These are phyloP conservation scores for Drechmeria coniospora DNA, from an alignment of 2,329 filamentous ascomycete genomes.

Conservation along the genomic window DNA sequence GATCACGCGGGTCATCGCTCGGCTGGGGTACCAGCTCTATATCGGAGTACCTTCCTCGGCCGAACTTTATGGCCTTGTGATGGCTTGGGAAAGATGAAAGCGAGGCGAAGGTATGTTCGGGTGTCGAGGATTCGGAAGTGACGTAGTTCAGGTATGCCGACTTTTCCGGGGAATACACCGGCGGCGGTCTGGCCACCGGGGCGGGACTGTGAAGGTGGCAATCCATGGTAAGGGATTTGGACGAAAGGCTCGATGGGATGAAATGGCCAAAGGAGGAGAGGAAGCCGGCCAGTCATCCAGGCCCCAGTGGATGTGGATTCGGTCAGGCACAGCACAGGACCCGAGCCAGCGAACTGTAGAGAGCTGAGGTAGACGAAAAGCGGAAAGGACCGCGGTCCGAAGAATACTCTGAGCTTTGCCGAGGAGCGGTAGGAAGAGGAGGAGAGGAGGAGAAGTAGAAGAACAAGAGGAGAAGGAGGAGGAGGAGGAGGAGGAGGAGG, in stretches of 20 bases:
- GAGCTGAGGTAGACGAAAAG: neutral
- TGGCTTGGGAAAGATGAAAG: slow-evolving; percentile 5
- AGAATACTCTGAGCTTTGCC: too few relatives aligned
- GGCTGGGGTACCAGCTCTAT: slow-evolving; percentile 39
- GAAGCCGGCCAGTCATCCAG: slow-evolving; percentile 3
- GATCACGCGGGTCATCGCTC: slow-evolving; percentile 37
- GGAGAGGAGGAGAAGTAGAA: neutral
- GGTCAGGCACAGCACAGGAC: neutral
- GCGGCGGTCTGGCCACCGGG: neutral
- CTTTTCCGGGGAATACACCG: neutral
- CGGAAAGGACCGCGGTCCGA: too few relatives aligned
- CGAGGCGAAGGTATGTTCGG: slow-evolving; percentile 6
- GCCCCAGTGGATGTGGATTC: too few relatives aligned
- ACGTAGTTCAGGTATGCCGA: too few relatives aligned
- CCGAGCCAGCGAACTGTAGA: slow-evolving; percentile 1
- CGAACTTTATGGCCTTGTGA: slow-evolving; percentile 29
- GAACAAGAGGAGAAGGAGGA: neutral
- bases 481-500: too few relatives aligned
- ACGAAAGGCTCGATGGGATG: neutral
- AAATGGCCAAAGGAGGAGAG: neutral
- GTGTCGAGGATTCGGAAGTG: slow-evolving; percentile 1
- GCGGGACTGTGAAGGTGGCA: slow-evolving; percentile 1
- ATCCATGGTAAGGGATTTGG: slow-evolving; percentile 3
- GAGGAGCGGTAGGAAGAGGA: too few relatives aligned
- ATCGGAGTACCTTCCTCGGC: slow-evolving; percentile 23